phyloP scores from a whole-genome alignment of 805 yeast genomes.

The Myxozyma neotropica region DNA sequence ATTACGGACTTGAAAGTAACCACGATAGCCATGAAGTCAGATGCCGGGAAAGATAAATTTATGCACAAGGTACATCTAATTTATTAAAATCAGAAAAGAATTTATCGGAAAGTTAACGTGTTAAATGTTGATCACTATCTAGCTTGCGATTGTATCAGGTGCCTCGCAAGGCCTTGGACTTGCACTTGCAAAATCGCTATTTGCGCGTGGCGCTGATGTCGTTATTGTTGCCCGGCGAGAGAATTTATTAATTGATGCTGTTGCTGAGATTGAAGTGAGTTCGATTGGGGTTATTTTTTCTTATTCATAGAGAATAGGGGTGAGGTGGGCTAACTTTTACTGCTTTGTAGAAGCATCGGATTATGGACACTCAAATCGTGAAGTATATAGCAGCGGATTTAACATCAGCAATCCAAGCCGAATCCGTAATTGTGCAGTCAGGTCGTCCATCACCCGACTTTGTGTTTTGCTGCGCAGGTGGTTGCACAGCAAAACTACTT shows the following conservation, averaged over 20 bases:
- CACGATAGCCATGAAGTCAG: not conserved
- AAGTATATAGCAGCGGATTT: conserved; percentile 65
- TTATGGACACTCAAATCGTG: conserved; percentile 43
- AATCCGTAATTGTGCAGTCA: conserved; percentile 48
- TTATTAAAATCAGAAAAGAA: not conserved
- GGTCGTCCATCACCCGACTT: conserved; percentile 59
- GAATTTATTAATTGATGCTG: conserved; percentile 56
- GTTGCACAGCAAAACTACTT: conserved; percentile 67
- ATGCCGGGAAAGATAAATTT: not conserved
- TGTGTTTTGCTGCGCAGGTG: conserved; percentile 73
- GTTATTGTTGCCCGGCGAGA: conserved; percentile 78
- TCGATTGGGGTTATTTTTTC: not conserved
- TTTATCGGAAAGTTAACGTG: not conserved
- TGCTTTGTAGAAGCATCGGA: conserved; percentile 30
- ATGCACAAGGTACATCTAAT: too few species aligned
- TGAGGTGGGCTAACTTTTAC: not conserved
- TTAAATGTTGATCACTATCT: conserved; percentile 37
- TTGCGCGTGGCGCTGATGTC: conserved; percentile 60
- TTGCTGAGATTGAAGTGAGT: conserved; percentile 47
- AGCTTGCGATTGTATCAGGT: conserved; percentile 76
- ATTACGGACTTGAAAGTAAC: not conserved
- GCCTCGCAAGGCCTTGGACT: conserved; percentile 94
- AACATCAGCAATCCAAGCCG: conserved; percentile 56
- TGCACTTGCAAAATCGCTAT: conserved; percentile 65
- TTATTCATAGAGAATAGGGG: not conserved